Evolutionary conservation across 352 stramenopile species (phyloP).

Genomic region (Globisporangium megalacanthum): DNA sequence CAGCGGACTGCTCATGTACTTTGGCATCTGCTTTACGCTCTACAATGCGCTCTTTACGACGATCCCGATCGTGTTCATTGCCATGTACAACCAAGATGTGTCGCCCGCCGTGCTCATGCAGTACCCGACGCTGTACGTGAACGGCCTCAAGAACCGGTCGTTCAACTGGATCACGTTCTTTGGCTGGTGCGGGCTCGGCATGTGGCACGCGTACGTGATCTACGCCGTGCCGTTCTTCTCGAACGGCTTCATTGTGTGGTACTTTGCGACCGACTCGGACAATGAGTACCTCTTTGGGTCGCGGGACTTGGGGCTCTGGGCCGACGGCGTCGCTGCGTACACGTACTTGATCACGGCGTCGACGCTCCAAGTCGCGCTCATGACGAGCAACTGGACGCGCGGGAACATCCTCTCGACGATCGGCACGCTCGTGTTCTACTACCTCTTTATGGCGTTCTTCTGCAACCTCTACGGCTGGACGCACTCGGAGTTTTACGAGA

Average conservation of each 20-base stretch:
- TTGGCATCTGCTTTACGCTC: constrained; percentile 86
- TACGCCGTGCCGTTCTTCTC: constrained; percentile 81
- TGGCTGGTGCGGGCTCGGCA: constrained; percentile 75
- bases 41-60: constrained; percentile 90
- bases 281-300: constrained; percentile 57
- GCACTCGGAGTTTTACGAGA: constrained; percentile 76
- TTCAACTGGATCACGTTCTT: constrained; percentile 90
- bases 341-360: constrained; percentile 85
- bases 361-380: constrained; percentile 77
- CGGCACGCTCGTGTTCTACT: constrained; percentile 84
- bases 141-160: constrained; percentile 82
- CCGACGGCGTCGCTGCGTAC: constrained; percentile 75
- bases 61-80: constrained; percentile 86
- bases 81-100: constrained; percentile 90
- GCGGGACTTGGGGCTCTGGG: constrained; percentile 74
- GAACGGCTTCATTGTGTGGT: constrained; percentile 81
- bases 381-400: constrained; percentile 88
- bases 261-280: constrained; percentile 50
- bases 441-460: constrained; percentile 83
- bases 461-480: constrained; percentile 72
- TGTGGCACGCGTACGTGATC: constrained; percentile 88
- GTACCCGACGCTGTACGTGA: constrained; percentile 86
- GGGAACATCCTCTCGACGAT: constrained; percentile 68
- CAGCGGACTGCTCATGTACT: constrained; percentile 86
- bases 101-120: constrained; percentile 87